Percentiles rank a stretch among this genome's conserved stretches.
phyloP scores from a whole-genome alignment of 768 basidiomycete species.

The Psilocybe cubensis region DNA sequence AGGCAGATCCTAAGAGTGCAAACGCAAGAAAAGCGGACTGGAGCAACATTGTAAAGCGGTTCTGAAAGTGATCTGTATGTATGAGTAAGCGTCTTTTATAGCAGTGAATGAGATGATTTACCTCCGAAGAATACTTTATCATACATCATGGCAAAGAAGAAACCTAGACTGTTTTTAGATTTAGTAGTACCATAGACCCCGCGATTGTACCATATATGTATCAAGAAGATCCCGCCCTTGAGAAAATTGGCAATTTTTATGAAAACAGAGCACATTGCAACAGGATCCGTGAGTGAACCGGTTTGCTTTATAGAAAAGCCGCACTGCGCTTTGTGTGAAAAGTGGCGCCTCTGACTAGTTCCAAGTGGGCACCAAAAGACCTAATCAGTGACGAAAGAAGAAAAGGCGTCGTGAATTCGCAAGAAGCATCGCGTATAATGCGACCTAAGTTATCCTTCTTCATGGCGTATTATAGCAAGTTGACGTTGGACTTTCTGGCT shows the following conservation, averaged over 20 bases:
- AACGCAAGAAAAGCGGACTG: neutral
- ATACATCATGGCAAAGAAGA: neutral
- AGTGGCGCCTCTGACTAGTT: neutral
- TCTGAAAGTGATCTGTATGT: neutral
- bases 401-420: neutral
- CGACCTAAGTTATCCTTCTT: neutral
- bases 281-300: neutral
- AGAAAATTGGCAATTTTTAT: neutral
- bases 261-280: neutral
- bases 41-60: slow-evolving; percentile 1
- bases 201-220: neutral
- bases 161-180: neutral
- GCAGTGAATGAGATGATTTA: neutral
- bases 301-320: neutral
- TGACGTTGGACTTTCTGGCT: neutral
- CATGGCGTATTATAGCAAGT: neutral
- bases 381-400: neutral
- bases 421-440: neutral
- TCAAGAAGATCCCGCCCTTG: neutral
- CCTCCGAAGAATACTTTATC: neutral
- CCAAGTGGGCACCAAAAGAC: neutral
- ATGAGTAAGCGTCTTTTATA: slow-evolving; percentile 5
- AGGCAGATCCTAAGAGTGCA: slow-evolving; percentile 10
- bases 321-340: neutral
- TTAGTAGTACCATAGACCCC: neutral